Conservation (phyloP, 176 grass and related monocot genomes). For the Poa pratensis region DNA sequence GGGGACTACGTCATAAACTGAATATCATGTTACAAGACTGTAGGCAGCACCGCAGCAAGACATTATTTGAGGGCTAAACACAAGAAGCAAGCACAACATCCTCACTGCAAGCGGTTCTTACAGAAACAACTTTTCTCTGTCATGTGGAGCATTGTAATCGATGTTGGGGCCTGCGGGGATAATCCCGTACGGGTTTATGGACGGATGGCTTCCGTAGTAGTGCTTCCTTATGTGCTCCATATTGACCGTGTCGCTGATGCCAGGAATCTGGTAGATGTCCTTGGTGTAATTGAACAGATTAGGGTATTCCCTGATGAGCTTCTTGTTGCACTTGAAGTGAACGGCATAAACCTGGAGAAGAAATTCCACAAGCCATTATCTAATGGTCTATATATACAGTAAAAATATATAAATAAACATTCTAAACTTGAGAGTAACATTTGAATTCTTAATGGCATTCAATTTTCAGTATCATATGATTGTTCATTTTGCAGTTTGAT, state of each 20-base stretch:
- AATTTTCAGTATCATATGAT: not conserved
- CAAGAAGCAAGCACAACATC: not conserved
- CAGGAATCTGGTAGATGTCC: slow-evolving; percentile 84
- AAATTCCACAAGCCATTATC: not conserved
- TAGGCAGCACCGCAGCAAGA: too few species aligned
- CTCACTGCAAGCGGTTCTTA: not conserved
- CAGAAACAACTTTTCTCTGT: slow-evolving; percentile 66
- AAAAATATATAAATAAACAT: not conserved
- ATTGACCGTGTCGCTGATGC: slow-evolving; percentile 72
- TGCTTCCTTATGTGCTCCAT: slow-evolving; percentile 91
- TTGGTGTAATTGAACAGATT: slow-evolving; percentile 97
- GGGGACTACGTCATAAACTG: too few species aligned
- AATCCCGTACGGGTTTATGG: slow-evolving; percentile 75
- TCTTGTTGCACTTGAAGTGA: slow-evolving; percentile 99
- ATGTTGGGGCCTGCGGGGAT: slow-evolving; percentile 75
- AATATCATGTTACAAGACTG: too few species aligned
- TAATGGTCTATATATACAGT: not conserved
- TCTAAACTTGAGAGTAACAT: not conserved
- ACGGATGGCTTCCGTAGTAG: slow-evolving; percentile 95
- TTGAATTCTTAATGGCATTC: not conserved
- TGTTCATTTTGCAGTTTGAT: not conserved
- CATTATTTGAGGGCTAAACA: not conserved
- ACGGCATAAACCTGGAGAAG: slow-evolving; percentile 76
- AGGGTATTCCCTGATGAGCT: slow-evolving; percentile 72
- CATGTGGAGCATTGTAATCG: slow-evolving; percentile 77